Base-by-base conservation (phyloP, 2,329 filamentous ascomycete species). In the Stachybotrys echinatus region DNA sequence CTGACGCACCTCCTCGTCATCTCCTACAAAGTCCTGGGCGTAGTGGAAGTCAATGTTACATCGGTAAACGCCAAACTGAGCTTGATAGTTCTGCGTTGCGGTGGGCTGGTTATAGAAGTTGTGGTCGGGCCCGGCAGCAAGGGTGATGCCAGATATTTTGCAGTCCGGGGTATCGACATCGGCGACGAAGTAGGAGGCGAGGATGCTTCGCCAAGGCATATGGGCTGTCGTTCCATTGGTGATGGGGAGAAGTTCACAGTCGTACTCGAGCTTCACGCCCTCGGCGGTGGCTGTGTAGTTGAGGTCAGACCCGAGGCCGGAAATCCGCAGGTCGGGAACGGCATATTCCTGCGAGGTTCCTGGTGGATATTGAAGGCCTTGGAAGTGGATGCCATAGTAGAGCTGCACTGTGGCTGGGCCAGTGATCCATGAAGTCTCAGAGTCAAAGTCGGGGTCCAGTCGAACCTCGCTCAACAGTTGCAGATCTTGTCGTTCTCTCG, bases 51-150 rank as follows among this genome's bases (percentile, higher is more conserved):
- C 55, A 6, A 55, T 37, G 39, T 62, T 62, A 49, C 61, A 62
- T 3, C 55, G 59, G 23, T 62, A 62, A 8, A 53, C 48, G 2
- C 48, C 47, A 18, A 59, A 56, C 8, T 52, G 50, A 8, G 55
- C 59, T 47, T 63, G 59, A 39, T 58, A 62, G 12, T 61, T 62
- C 38, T 62, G 60, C 2, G 60, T 60, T 1, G 58, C 57, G n/a
- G 60, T 60, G 12, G 45, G 50, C 8, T 55, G 37, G n/a, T 59
- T 54, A 45, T 60, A 61, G 27, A 52, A 57, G 40, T 54, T 44
- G 19, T 60, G 58, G 27, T 61, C 54, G 2, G 60, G 59, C 4
- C 58, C 54, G 0, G 48, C 55, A n/a, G 53, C 60, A 14, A 62
- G 48, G 19, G 55, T 59, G 14, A 60, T 53, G 12, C 56, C 56